Evolutionary conservation across 1,139 yeast genomes (phyloP), one percentile per base, ranked within the genome.

Genomic region (Yamadazyma taylorii): DNA sequence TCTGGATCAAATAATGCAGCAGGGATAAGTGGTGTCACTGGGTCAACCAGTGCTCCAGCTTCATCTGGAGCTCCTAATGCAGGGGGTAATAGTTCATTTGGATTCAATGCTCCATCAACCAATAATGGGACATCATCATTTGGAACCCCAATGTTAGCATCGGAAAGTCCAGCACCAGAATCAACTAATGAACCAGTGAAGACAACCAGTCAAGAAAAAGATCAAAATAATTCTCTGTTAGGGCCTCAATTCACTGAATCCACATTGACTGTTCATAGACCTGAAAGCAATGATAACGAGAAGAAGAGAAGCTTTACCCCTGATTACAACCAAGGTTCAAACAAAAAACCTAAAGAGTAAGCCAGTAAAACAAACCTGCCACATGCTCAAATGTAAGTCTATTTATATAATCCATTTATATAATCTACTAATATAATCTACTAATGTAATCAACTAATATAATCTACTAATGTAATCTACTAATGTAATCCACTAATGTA

Each of bases 261-360:
- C 23, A 61, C 69, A 1, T 53, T 61, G 35, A 61, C 63, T 4
- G 67, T 63, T 14, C 64, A 56, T 24, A 14, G 15, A 19, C 42
- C 39, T 14, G 33, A 26, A 14, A 45, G 37, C 16, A 36, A 43
- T 30, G 23, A 35, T 12, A 46, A 45, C 32, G 50, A 48, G 1
- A 41, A 41, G 33, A 52, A 50, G 34, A 45, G 51, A 28, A 27
- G 43, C 5, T 42, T 40, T 19, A 33, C 47, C n/a, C 51, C 46
- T 22, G 48, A 45, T n/a, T 33, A 23, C 16, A 37, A 40, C 3
- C 17, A 35, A 16, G 40, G 33, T 17, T 50, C 47, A 21, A 38
- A 45, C 35, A 53, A 53, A 37, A 53, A 52, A 24, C 45, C 49
- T 16, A 52, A 49, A 35, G 53, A 50, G 4, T 29, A 27, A 27